Evolutionary conservation across 2,329 filamentous ascomycete genomes (phyloP), one percentile per base, ranked within the genome.

Genomic region (Scytalidium sp.): DNA sequence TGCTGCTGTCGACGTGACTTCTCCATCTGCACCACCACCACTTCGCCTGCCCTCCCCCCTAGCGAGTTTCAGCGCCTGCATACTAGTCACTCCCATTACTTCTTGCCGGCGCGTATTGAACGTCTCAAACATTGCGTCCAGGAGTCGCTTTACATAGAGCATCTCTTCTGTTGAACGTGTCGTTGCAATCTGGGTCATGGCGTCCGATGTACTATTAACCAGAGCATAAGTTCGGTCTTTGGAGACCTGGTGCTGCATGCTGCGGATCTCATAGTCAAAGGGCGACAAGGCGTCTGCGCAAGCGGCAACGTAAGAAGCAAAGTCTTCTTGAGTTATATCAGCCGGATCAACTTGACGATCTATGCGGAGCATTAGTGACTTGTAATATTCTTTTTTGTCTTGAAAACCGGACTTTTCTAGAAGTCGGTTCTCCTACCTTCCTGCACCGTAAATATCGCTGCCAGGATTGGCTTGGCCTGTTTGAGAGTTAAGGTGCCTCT

Each of bases 121-220:
- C 19, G 82, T 87, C 56, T 95, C 90, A 64, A 97, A 99, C 81
- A 99, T 96, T 59, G 81, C 84, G 66, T 97, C 92, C 1, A 99
- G 79, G 3, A 97, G 67, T 8, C 94, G 79, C 69, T 95, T 94
- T 48, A 97, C 81, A 65, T 90, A 99, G 0, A 88, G 83, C 25
- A 97, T 88, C 71, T 97, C 92, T 58, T 96, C 91, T 0, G 90
- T 74, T 7, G 78, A 80, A 64, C 88, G 88, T 0, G 81, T 83
- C 0, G 94, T 97, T 2, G 92, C 90, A 36, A 97, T 78, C 62
- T 97, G 93, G 0, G 90, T 95, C 52, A 93, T 74, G 0, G 86
- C 75, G 67, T 99, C 94, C 53, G 87, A 90, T 9, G 88, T 86
- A 1, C 87, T 90, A 70, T 99, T 99, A 43, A 97, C 86, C 27